Percentiles rank a stretch among this genome's conserved stretches.
Evolutionary conservation across 352 stramenopile species (phyloP).

Genomic region (Globisporangium middletonii): DNA sequence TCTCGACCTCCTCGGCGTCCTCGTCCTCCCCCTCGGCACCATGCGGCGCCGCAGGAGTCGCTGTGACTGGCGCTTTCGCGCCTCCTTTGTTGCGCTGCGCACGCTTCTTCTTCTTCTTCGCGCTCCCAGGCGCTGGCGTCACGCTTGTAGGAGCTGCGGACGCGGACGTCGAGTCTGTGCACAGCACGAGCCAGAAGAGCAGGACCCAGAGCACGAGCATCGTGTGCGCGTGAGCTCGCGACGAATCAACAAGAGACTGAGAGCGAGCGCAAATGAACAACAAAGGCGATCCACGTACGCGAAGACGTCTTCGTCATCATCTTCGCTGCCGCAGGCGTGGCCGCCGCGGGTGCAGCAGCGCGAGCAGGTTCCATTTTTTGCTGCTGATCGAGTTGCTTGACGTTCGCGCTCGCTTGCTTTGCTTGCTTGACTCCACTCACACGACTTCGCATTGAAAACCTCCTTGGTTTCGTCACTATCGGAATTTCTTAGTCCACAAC

Average conservation of each 20-base stretch:
- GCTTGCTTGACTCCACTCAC: too few relatives aligned
- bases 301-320: too few relatives aligned
- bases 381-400: too few relatives aligned
- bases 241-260: not conserved
- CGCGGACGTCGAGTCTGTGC: not conserved
- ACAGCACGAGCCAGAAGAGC: conserved; percentile 7
- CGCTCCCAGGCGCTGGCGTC: not conserved
- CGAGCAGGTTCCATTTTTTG: too few relatives aligned
- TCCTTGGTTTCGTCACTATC: too few relatives aligned
- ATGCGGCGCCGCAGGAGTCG: not conserved
- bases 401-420: too few relatives aligned
- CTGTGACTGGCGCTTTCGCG: not conserved
- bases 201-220: conserved; percentile 11
- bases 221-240: not conserved
- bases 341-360: too few relatives aligned
- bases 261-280: not conserved
- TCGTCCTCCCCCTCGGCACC: not conserved
- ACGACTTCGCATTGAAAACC: too few relatives aligned
- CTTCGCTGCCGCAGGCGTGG: too few relatives aligned
- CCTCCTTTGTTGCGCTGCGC: not conserved
- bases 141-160: not conserved
- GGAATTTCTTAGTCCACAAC: too few relatives aligned
- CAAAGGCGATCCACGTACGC: not conserved
- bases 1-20: conserved; percentile 8
- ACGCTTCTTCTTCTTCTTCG: conserved; percentile 14